These are phyloP conservation scores for Trichoderma koningiopsis DNA, from an alignment of 2,329 filamentous ascomycete species.

Conservation along the genomic window DNA sequence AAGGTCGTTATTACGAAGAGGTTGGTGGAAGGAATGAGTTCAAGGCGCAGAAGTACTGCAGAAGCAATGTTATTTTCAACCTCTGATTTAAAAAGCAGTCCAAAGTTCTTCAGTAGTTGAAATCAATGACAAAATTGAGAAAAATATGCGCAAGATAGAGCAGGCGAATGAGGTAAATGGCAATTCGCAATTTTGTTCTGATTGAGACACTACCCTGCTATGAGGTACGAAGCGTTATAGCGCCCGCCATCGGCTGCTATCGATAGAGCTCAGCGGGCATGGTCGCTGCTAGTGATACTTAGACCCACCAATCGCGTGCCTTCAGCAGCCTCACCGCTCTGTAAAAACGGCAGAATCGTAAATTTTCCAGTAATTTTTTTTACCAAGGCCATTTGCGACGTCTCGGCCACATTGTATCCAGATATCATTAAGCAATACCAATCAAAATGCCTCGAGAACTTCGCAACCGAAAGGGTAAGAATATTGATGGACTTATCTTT, in stretches of 20 bases:
- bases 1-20: background rate
- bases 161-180: background rate
- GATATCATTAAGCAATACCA: background rate
- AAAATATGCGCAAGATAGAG: background rate
- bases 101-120: too few species aligned
- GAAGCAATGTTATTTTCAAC: background rate
- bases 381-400: background rate
- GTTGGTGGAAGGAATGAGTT: background rate
- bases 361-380: conserved; percentile 37
- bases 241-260: background rate
- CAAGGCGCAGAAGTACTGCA: background rate
- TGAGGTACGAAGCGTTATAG: too few species aligned
- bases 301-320: conserved; percentile 26
- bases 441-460: conserved; percentile 50
- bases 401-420: background rate
- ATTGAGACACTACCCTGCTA: conserved; percentile 1
- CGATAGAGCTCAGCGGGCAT: conserved; percentile 14
- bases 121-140: too few species aligned
- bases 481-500: background rate
- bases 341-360: conserved; percentile 41
- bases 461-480: conserved; percentile 43
- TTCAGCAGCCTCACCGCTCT: conserved; percentile 38
- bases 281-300: background rate
- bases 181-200: background rate
- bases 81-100: background rate